These are phyloP conservation scores for Alternaria novae-zelandiae DNA, from an alignment of 2,329 filamentous ascomycete species.

Conservation along the genomic window DNA sequence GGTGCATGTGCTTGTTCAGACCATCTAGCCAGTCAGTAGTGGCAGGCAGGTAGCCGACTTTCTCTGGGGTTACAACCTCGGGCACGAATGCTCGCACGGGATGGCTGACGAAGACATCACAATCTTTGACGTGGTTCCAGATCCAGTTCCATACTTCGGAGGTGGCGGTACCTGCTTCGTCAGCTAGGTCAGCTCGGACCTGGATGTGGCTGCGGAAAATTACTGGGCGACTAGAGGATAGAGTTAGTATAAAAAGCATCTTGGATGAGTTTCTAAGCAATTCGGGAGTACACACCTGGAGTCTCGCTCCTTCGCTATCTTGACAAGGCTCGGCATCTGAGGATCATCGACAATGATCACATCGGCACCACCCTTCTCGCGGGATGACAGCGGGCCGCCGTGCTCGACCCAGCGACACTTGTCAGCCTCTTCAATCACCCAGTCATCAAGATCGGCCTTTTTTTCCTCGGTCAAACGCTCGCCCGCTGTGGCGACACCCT, in stretches of 20 bases:
- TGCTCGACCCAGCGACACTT: conserved; percentile 72
- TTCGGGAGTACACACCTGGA: conserved; percentile 48
- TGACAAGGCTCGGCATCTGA: conserved; percentile 81
- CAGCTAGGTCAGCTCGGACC: conserved; percentile 75
- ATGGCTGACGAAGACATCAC: conserved; percentile 83
- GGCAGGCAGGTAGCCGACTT: conserved; percentile 77
- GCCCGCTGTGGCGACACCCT: conserved; percentile 70
- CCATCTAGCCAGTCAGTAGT: conserved; percentile 87
- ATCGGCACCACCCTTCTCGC: conserved; percentile 74
- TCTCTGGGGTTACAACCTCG: conserved; percentile 66
- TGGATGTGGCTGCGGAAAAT: conserved; percentile 86
- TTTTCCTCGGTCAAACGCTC: conserved; percentile 70
- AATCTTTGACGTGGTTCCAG: conserved; percentile 72
- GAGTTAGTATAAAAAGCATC: not conserved
- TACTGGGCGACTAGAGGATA: conserved; percentile 66
- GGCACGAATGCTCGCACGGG: conserved; percentile 80
- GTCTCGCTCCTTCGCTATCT: conserved; percentile 73
- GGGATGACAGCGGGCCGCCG: conserved; percentile 69
- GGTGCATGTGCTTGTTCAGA: conserved; percentile 74
- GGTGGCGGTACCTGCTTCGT: conserved; percentile 68
- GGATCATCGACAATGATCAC: conserved; percentile 81
- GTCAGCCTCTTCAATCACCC: conserved; percentile 75
- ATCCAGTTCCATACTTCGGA: conserved; percentile 77
- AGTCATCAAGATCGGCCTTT: conserved; percentile 68
- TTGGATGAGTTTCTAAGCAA: too few species aligned